Conservation (phyloP, 371 early-diverging fungal species). For the Circinella minor region DNA sequence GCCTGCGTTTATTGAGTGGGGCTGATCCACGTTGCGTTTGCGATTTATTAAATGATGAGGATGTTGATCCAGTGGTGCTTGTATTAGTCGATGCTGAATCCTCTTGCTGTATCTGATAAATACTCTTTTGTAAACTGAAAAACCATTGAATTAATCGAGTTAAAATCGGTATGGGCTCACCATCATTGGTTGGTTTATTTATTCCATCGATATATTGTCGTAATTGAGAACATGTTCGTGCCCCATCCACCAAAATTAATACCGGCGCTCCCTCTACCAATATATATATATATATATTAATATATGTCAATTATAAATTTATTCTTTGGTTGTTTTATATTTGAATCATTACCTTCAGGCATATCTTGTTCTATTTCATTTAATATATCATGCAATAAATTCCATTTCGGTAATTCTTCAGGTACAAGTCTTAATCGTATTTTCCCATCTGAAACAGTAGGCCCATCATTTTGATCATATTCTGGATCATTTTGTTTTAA, state of each 20-base stretch:
- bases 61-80: not conserved
- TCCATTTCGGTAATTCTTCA: slow-evolving; percentile 95
- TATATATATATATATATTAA: not conserved
- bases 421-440: slow-evolving; percentile 75
- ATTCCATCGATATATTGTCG: slow-evolving; percentile 51
- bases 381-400: slow-evolving; percentile 69
- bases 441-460: slow-evolving; percentile 1
- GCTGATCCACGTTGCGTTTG: slow-evolving; percentile 21
- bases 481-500: slow-evolving; percentile 46
- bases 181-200: slow-evolving; percentile 16
- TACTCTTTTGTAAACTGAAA: slow-evolving; percentile 68
- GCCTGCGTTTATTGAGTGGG: slow-evolving; percentile 79
- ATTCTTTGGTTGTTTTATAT: no score
- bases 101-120: slow-evolving; percentile 42
- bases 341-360: slow-evolving; percentile 28
- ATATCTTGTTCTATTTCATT: slow-evolving; percentile 76
- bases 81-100: slow-evolving; percentile 9
- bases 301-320: no score
- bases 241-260: slow-evolving; percentile 75
- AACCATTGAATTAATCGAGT: slow-evolving; percentile 59
- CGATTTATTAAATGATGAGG: not conserved
- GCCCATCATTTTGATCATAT: slow-evolving; percentile 19
- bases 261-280: slow-evolving; percentile 39
- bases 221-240: slow-evolving; percentile 72
- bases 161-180: slow-evolving; percentile 42